These are phyloP conservation scores for Westerdykella sp. DNA, from an alignment of 2,329 filamentous ascomycete species.

Conservation along the genomic window DNA sequence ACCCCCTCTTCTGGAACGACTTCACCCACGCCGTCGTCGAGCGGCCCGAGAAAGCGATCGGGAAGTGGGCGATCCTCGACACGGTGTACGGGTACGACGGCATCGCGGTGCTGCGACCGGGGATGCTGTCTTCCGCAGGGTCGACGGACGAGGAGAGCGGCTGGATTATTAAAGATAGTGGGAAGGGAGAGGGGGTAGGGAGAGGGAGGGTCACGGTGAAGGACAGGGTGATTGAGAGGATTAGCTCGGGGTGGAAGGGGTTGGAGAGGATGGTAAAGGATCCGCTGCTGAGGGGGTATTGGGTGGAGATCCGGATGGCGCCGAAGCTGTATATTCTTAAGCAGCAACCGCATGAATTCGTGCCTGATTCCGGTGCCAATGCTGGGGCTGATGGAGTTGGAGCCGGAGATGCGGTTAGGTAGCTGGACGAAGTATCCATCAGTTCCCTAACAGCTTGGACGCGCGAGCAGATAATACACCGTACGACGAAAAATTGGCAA, in stretches of 20 bases:
- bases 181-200: slow-evolving; percentile 15
- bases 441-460: too few species aligned
- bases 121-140: slow-evolving; percentile 5
- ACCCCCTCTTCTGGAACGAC: slow-evolving; percentile 50
- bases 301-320: slow-evolving; percentile 50
- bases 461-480: too few species aligned
- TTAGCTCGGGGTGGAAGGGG: slow-evolving; percentile 18
- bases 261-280: slow-evolving; percentile 32
- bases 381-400: too few species aligned
- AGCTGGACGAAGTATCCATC: too few species aligned
- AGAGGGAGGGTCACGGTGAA: slow-evolving; percentile 10
- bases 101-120: slow-evolving; percentile 44
- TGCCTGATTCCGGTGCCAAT: too few species aligned
- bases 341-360: too few species aligned
- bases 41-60: slow-evolving; percentile 43
- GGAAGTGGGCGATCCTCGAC: slow-evolving; percentile 48
- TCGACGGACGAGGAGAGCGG: not conserved
- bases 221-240: slow-evolving; percentile 8
- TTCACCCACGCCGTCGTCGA: slow-evolving; percentile 57
- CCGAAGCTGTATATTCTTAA: slow-evolving; percentile 48
- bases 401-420: too few species aligned
- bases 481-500: too few species aligned
- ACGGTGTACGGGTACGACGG: slow-evolving; percentile 49
- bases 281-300: slow-evolving; percentile 45
- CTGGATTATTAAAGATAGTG: not conserved